Evolutionary conservation across 345 rosid species (phyloP), one percentile per base, ranked within the genome.

Genomic region (Hirschfeldia incana): DNA sequence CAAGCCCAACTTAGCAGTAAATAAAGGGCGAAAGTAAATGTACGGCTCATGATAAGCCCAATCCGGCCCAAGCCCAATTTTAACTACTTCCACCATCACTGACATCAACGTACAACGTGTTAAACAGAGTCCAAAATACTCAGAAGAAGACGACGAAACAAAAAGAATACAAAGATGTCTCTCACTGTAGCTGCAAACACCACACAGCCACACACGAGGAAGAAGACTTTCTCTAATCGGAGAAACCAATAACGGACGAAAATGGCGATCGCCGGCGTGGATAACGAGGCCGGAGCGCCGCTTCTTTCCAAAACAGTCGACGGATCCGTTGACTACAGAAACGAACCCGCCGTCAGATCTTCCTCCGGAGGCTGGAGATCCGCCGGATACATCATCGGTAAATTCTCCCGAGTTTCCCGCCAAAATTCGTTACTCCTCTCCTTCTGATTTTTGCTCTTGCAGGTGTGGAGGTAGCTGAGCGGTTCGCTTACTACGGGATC

Each of bases 401-500:
- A 34, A 10, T 11, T 4, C 4, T 21, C 27, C 59, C 51, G 9
- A 60, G 30, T 10, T 46, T 67, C 76, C 61, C 70, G 59, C 79
- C 63, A 29, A 70, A 46, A 36, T 71, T 33, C 3, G 12, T 3
- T 13, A 16, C 21, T 51, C 32, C 4, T 58, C 39, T 33, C 5
- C 6, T 32, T 33, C 15, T 32, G 36, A 53, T 15, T 29, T 60
- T 44, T 61, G 67, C 21, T 30, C 64, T 11, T 51, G 17, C 64
- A 85, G 87, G 79, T 17, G 88, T 85, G 66, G 91, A 88, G 75
- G 82, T 86, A 8, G 87, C 84, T 2, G 91, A 88, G 80, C 84
- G 89, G 13, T 86, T 84, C 65, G 86, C 87, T 26, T 84, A 65
- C 67, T 84, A 77, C 12, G 91, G 91, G 0, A 84, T 86, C 37